Evolutionary conservation across 2,329 filamentous ascomycete species (phyloP).

Genomic region (Corynespora cassiicola): DNA sequence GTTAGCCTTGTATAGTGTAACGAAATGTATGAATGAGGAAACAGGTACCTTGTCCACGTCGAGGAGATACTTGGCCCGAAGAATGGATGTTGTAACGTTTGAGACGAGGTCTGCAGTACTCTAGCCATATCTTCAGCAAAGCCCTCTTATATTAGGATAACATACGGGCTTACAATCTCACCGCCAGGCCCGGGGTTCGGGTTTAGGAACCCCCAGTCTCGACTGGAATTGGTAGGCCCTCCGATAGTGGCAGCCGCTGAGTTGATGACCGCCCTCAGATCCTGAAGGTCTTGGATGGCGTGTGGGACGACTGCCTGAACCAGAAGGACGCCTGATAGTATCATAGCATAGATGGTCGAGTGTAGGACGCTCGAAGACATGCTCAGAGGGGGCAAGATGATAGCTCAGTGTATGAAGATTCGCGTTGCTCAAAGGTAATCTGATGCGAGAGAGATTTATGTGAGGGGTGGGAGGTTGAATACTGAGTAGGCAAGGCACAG

Average conservation of each 20-base stretch:
- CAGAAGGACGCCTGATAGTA: slow-evolving; percentile 35
- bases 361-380: too few species aligned
- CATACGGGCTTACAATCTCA: slow-evolving; percentile 15
- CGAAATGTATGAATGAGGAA: too few species aligned
- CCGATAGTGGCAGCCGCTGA: slow-evolving; percentile 35
- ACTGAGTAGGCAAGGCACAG: too few species aligned
- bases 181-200: slow-evolving; percentile 13
- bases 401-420: too few species aligned
- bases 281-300: slow-evolving; percentile 36
- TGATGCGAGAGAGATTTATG: too few species aligned
- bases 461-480: too few species aligned
- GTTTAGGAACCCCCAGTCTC: slow-evolving; percentile 31
- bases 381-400: too few species aligned
- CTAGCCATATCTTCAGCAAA: slow-evolving; percentile 10
- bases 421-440: too few species aligned
- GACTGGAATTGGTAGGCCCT: slow-evolving; percentile 31
- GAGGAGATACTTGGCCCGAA: slow-evolving; percentile 37
- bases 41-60: slow-evolving; percentile 36
- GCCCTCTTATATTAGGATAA: neutral
- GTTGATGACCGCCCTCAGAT: slow-evolving; percentile 35
- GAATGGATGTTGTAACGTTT: slow-evolving; percentile 39
- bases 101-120: slow-evolving; percentile 39
- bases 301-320: slow-evolving; percentile 25
- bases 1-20: too few species aligned
- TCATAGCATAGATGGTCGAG: too few species aligned